Conservation (phyloP, 768 basidiomycete species). For the Coprinopsis sp. region DNA sequence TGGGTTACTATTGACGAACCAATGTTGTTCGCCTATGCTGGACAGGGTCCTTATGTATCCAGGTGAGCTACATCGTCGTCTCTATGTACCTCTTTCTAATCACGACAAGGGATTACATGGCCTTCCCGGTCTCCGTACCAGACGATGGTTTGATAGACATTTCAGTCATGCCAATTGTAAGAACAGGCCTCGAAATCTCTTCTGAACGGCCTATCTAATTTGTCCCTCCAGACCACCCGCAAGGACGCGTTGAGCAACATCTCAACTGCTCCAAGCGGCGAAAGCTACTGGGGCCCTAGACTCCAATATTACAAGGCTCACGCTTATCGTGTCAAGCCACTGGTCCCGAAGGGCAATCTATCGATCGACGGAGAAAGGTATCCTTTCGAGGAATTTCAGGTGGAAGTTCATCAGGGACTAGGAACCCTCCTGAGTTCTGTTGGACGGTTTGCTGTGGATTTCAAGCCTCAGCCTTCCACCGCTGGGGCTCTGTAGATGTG, state of each 20-base stretch:
- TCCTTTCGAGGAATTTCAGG: conserved; percentile 70
- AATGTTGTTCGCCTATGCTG: conserved; percentile 66
- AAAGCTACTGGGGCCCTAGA: conserved; percentile 59
- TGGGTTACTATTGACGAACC: conserved; percentile 72
- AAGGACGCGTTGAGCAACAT: conserved; percentile 48
- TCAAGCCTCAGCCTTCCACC: conserved; percentile 30
- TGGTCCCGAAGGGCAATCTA: conserved; percentile 47
- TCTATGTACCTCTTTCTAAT: background rate
- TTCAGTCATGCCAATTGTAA: conserved; percentile 57
- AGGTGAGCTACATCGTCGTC: conserved; percentile 33
- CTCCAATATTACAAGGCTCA: conserved; percentile 68
- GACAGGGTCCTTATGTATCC: conserved; percentile 73
- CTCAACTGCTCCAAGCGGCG: conserved; percentile 59
- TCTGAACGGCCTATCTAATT: background rate
- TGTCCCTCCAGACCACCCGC: conserved; percentile 42
- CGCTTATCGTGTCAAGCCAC: conserved; percentile 68
- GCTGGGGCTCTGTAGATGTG: too few relatives aligned
- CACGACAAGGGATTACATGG: conserved; percentile 59
- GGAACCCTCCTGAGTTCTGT: conserved; percentile 62
- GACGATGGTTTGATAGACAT: conserved; percentile 78
- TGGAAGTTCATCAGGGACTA: conserved; percentile 68
- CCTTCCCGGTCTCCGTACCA: conserved; percentile 78
- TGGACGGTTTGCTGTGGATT: conserved; percentile 57
- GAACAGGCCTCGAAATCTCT: conserved; percentile 18
- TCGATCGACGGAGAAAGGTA: conserved; percentile 77